Base-by-base conservation (phyloP, 2,329 filamentous ascomycete species). In the Domatiomyces catenatus region DNA sequence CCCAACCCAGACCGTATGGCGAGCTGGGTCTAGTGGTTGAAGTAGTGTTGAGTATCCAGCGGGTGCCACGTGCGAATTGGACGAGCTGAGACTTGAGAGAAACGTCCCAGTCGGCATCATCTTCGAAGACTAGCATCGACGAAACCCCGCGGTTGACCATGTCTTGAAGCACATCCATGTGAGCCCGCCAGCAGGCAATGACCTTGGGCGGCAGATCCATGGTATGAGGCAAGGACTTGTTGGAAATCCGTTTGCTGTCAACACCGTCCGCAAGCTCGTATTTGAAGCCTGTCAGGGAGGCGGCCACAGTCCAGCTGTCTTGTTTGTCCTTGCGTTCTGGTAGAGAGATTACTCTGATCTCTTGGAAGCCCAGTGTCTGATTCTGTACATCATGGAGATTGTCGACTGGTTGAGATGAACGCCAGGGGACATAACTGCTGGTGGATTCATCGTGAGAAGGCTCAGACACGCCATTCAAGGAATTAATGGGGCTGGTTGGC, bases 81-180 rank as follows among this genome's bases (percentile, higher is more conserved):
- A 61, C 62, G 12, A 77, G 67, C 56, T 79, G 75, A 0, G 60
- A 47, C 28, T 71, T 71, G 39, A 79, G 58, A 0, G 67, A 64
- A 8, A 77, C 60, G 50, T 79, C 75, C 76, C 75, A 79, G 61
- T 79, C 75, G 24, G 70, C 67, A 50, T 79, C 75, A 56, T 79
- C 75, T 56, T 79, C 76, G 19, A 79, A 58, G 32, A 78, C 72
- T 2, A 78, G 62, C 0, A 71, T 73, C 1, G 71, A 72, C 1
- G 64, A 62, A 1, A 75, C 54, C 32, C 69, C 67, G 10, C 67
- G 60, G 12, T 69, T 62, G 10, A 76, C 65, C 8, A 77, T 62
- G 18, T 66, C 57, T 49, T 52, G 55, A 22, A 67, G 52, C 22
- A 63, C 62, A 54, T 69, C 66, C 58, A 69, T 58, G 48, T 69